phyloP scores from a whole-genome alignment of 75 land plant species.

The Pinus tabuliformis region DNA sequence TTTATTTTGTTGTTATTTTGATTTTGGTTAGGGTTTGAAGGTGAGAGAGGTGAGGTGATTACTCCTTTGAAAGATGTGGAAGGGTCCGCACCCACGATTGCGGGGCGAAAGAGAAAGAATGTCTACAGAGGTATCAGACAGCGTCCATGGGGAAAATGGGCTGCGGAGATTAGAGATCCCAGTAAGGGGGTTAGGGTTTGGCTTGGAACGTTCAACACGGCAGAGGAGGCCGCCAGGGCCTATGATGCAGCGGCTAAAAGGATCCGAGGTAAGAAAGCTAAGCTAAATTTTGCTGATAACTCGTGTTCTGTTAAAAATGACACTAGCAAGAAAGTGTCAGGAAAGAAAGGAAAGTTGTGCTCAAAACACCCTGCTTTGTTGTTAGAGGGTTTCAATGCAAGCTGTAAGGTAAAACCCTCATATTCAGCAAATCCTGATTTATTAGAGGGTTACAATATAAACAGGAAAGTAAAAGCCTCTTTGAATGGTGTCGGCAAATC shows the following conservation, averaged over 20 bases:
- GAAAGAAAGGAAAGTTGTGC: background rate
- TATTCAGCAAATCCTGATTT: too few species aligned
- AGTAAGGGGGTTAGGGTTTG: conserved; percentile 21
- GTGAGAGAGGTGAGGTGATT: background rate
- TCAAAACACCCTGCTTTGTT: background rate
- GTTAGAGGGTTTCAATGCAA: background rate
- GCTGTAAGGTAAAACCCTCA: background rate
- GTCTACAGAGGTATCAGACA: conserved; percentile 33
- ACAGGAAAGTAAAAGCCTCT: background rate
- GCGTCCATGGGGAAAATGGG: conserved; percentile 40
- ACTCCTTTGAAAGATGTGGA: background rate
- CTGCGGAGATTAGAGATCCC: conserved; percentile 25
- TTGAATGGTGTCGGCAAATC: background rate
- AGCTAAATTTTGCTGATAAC: conserved; percentile 28
- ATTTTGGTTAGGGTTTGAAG: background rate
- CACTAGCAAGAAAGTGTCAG: background rate
- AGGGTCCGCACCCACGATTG: background rate
- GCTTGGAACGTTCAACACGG: conserved; percentile 20
- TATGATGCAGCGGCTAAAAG: conserved; percentile 16
- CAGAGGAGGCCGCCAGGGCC: conserved; percentile 22
- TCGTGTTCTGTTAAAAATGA: background rate
- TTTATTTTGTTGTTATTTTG: background rate
- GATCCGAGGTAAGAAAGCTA: conserved; percentile 40
- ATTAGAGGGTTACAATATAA: too few species aligned
- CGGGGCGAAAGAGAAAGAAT: conserved; percentile 7